Percentiles rank a stretch among this genome's conserved stretches.
Evolutionary conservation across 768 basidiomycete species (phyloP).

Genomic region (Sarcomyxa edulis): DNA sequence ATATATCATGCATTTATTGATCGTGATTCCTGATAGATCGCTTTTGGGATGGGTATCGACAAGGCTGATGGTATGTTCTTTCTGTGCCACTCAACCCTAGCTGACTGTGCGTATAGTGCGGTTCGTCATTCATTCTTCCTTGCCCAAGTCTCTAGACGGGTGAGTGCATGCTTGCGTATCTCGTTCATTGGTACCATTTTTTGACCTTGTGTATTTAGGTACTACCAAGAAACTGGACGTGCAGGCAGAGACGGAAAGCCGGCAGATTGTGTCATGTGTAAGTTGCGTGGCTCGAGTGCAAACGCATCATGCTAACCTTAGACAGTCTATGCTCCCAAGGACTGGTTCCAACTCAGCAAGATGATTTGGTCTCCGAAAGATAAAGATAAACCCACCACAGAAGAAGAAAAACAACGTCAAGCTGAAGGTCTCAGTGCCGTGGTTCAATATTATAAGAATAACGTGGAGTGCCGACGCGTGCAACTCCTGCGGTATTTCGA

Average conservation of each 20-base stretch:
- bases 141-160: slow-evolving; percentile 84
- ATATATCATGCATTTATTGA: slow-evolving; percentile 3
- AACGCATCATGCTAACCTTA: slow-evolving; percentile 1
- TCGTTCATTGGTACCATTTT: slow-evolving; percentile 6
- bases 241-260: slow-evolving; percentile 87
- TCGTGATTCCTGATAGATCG: slow-evolving; percentile 49
- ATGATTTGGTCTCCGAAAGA: slow-evolving; percentile 58
- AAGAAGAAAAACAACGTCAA: slow-evolving; percentile 60
- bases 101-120: slow-evolving; percentile 50
- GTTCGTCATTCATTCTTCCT: slow-evolving; percentile 83
- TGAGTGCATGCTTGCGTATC: slow-evolving; percentile 26
- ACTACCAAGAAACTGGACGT: slow-evolving; percentile 95
- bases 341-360: slow-evolving; percentile 47
- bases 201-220: slow-evolving; percentile 49
- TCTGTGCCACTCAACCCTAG: background rate
- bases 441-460: slow-evolving; percentile 74
- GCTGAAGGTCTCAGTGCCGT: slow-evolving; percentile 62
- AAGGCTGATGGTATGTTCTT: slow-evolving; percentile 66
- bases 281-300: slow-evolving; percentile 24
- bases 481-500: slow-evolving; percentile 89
- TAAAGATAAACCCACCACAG: slow-evolving; percentile 31
- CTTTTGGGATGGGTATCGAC: slow-evolving; percentile 98
- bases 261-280: slow-evolving; percentile 86
- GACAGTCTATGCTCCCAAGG: slow-evolving; percentile 61
- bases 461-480: slow-evolving; percentile 79